Percentiles rank a stretch among this genome's conserved stretches.
Evolutionary conservation across 306 rosid genomes (phyloP).

Genomic region (Citrullus amarus): DNA sequence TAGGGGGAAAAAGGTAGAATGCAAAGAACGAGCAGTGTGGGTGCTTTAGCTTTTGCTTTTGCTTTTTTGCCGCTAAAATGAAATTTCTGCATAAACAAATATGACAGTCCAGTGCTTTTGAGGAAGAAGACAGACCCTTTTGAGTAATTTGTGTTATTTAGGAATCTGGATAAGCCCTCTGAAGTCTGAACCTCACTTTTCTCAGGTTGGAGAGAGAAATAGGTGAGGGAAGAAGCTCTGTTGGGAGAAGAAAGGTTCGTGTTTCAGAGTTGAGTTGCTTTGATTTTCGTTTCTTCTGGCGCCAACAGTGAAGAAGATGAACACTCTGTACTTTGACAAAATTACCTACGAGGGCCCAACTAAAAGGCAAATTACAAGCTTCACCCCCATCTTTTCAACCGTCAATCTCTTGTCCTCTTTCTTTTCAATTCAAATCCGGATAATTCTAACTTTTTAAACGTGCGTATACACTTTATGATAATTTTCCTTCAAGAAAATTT

Average conservation of each 20-base stretch:
- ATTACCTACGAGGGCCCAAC: not conserved
- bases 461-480: too few relatives aligned
- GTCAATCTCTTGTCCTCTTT: too few relatives aligned
- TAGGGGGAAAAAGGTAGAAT: not conserved
- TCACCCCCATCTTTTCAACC: not conserved
- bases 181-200: not conserved
- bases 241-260: not conserved
- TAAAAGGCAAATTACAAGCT: too few relatives aligned
- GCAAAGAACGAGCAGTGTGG: not conserved
- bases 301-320: conserved; percentile 1
- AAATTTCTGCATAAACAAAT: conserved; percentile 5
- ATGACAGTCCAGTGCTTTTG: not conserved
- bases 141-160: not conserved
- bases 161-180: not conserved
- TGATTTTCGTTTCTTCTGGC: not conserved
- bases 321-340: not conserved
- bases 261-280: not conserved
- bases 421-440: too few relatives aligned
- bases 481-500: too few relatives aligned
- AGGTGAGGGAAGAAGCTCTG: not conserved
- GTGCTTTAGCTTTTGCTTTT: conserved; percentile 16
- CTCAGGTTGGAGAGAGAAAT: not conserved
- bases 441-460: too few relatives aligned
- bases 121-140: conserved; percentile 4
- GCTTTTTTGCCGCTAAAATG: not conserved